Evolutionary conservation across 371 early-diverging fungal species (phyloP), one percentile per base, ranked within the genome.

Genomic region (Mucor saturninus): DNA sequence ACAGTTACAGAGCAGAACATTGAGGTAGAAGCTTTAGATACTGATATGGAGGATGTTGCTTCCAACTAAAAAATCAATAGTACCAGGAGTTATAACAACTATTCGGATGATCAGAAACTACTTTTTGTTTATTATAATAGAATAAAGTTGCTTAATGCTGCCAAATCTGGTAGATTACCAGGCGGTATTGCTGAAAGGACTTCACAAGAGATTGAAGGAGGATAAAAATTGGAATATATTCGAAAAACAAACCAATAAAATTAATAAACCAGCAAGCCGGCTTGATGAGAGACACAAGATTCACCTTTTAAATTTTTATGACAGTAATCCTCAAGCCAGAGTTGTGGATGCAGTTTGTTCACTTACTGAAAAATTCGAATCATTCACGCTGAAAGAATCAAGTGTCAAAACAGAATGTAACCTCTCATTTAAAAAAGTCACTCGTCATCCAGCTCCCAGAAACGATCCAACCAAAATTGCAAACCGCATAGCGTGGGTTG

Each of bases 201-300:
- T 42, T 51, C 59, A 56, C 26, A 56, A 52, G 56, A 55, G 45
- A 56, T 53, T 60, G 30, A 64, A 64, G 15, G 66, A 61, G 53
- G 66, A 65, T 29, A 65, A 65, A 32, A 61, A 51, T 59, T 55
- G 56, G 64, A 63, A 63, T 57, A 57, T 63, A 43, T 52, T 64
- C 30, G 59, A 53, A 59, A 64, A 64, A 15, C 59, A 59, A 48
- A 46, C 59, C 21, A 46, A 58, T 64, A 54, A 54, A 54, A 54
- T 59, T 48, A 65, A 61, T 52, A 60, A 52, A 61, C 29, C 66
- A 61, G 60, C 55, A 31, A 21, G 49, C 30, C 65, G 59, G 54
- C 32, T 59, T 11, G 54, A 65, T 49, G 65, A 55, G n/a, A 59
- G 29, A 13, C 65, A 65, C 52, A 54, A 56, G 26, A 15, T 59